Base-by-base conservation (phyloP, 106 monocot species). In the Allium sativum region DNA sequence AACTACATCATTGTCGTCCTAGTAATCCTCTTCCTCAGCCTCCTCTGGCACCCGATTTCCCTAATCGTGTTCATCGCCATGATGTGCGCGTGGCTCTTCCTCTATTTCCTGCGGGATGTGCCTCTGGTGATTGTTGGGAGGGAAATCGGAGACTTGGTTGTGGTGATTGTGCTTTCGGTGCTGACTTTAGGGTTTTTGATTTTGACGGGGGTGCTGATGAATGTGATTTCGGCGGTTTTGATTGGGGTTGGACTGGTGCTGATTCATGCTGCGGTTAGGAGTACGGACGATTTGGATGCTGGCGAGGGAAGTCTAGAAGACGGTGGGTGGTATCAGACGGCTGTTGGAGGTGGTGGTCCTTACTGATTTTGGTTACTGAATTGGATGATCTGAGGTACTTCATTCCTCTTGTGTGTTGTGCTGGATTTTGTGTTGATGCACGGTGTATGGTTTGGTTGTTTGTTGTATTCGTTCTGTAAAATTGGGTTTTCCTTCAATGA, bases 1-100 rank as follows among this genome's bases (percentile, higher is more conserved):
- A 90, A 95, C 79, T 95, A 95, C 79, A 77, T 86, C 69, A 84
- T 95, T 70, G 21, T 76, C 70, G 62, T 75, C 48, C 72, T 86
- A 55, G 7, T 78, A 22, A 21, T 75, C 40, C 74, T 68, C 72
- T 79, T 83, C 74, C 19, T 78, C 50, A 61, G 56, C 66, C 42
- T 79, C 70, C 81, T 95, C 72, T 90, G 86, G 90, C 81, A 87
- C 62, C 83, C 72, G 21, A 61, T 86, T 59, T 72, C 17, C 72
- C 17, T 81, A 66, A 54, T 76, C 78, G 78, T 81, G 62, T 76
- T 82, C 81, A 8, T 71, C 63, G 44, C 19, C 65, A 64, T 62
- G 74, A 65, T 86, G 56, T 68, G 53, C 53, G 56, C 55, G 61
- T 82, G 81, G 86, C 72, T 86, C 12, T 69, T 78, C 73, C 72